Evolutionary conservation across 1,139 yeast species (phyloP).

Genomic region (Meyerozyma carpophila): DNA sequence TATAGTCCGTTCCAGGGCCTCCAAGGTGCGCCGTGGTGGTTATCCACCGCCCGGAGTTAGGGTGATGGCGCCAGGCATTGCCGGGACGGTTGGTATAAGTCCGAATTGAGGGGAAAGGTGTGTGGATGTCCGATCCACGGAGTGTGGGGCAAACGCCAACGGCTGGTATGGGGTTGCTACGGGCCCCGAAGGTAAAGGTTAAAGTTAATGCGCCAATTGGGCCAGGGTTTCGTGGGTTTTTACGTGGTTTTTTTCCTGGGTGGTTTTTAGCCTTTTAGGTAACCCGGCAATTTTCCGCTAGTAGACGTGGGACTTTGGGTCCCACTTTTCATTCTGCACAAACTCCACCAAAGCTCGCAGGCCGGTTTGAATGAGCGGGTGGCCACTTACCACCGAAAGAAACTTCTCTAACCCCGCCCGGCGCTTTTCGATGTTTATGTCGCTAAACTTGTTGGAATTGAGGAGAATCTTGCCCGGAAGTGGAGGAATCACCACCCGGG

Average conservation of each 20-base stretch:
- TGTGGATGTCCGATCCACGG: background rate
- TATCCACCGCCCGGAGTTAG: too few species aligned
- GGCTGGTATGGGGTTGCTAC: too few species aligned
- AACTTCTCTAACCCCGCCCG: conserved; percentile 82
- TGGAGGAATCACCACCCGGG: conserved; percentile 77
- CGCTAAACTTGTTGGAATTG: conserved; percentile 68
- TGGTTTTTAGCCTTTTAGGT: background rate
- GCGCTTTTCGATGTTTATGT: conserved; percentile 78
- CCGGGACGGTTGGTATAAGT: too few species aligned
- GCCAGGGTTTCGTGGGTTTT: too few species aligned
- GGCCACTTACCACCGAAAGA: conserved; percentile 79
- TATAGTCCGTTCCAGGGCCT: too few species aligned
- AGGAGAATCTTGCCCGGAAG: conserved; percentile 82
- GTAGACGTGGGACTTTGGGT: conserved; percentile 29
- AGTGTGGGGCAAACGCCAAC: background rate
- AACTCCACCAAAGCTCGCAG: conserved; percentile 78
- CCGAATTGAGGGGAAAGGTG: background rate
- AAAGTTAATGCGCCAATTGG: too few species aligned
- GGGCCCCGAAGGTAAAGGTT: too few species aligned
- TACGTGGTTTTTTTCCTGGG: too few species aligned
- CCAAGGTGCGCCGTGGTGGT: too few species aligned
- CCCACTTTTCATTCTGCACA: conserved; percentile 86
- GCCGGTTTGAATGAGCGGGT: conserved; percentile 89
- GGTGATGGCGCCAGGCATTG: too few species aligned
- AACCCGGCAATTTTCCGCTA: too few species aligned